Conservation (phyloP, 306 rosid genomes). For the Cajanus cajan region DNA sequence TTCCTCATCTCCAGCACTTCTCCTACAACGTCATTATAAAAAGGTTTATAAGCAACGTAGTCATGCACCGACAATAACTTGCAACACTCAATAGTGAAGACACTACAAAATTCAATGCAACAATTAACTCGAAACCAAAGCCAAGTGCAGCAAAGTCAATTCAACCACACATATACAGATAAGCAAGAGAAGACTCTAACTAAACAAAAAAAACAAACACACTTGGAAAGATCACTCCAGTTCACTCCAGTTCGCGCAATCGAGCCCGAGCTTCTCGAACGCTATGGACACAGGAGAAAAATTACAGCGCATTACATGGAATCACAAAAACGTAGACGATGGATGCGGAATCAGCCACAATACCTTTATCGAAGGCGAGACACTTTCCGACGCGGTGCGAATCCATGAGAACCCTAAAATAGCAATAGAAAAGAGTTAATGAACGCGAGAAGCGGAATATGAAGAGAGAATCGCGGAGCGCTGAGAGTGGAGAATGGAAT, state of each 20-base stretch:
- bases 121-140: neutral
- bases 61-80: neutral
- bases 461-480: neutral
- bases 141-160: neutral
- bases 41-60: slow-evolving; percentile 8
- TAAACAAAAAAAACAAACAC: slow-evolving; percentile 17
- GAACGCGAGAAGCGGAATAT: neutral
- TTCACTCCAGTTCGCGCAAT: slow-evolving; percentile 90
- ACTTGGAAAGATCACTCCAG: slow-evolving; percentile 93
- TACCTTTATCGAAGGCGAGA: slow-evolving; percentile 78
- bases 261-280: slow-evolving; percentile 84
- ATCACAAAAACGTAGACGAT: neutral
- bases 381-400: slow-evolving; percentile 80
- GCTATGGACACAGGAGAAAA: slow-evolving; percentile 43
- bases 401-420: slow-evolving; percentile 80
- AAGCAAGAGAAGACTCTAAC: neutral
- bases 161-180: neutral
- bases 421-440: neutral
- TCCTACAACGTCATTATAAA: slow-evolving; percentile 52
- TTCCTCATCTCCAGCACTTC: slow-evolving; percentile 76
- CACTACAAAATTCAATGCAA: slow-evolving; percentile 3
- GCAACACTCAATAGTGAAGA: slow-evolving; percentile 12
- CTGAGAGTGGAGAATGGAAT: neutral
- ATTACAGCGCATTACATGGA: neutral
- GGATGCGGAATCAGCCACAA: neutral